Evolutionary conservation across 2,329 filamentous ascomycete genomes (phyloP).

Genomic region (Fusarium sp.): DNA sequence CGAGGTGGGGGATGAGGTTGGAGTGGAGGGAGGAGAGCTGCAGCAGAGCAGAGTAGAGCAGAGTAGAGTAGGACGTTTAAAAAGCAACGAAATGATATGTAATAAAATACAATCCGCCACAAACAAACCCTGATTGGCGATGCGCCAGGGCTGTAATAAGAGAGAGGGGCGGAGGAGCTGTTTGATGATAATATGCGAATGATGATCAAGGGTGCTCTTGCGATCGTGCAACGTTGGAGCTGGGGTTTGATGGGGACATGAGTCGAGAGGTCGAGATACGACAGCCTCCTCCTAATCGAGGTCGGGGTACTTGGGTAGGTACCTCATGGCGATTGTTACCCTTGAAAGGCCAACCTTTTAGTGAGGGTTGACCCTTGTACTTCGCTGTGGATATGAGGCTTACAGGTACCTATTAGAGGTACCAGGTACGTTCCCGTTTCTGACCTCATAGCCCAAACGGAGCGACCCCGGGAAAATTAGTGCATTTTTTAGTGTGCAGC

Average conservation of each 20-base stretch:
- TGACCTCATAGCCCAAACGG: slow-evolving; percentile 21
- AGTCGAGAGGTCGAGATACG: slow-evolving; percentile 1
- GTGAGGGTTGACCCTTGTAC: slow-evolving; percentile 15
- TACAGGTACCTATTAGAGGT: slow-evolving; percentile 10
- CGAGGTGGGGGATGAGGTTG: slow-evolving; percentile 23
- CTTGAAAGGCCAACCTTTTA: not conserved
- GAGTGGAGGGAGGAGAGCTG: not conserved
- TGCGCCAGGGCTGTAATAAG: slow-evolving; percentile 21
- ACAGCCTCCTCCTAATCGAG: too few species aligned
- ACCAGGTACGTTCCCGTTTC: slow-evolving; percentile 6
- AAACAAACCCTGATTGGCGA: slow-evolving; percentile 29
- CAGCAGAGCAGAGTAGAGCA: not conserved
- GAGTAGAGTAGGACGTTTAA: slow-evolving; percentile 4
- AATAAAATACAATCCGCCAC: slow-evolving; percentile 8
- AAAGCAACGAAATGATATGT: slow-evolving; percentile 2
- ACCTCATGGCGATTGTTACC: slow-evolving; percentile 22
- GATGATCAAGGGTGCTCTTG: slow-evolving; percentile 33
- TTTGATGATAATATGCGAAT: slow-evolving; percentile 22
- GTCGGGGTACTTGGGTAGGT: slow-evolving; percentile 34
- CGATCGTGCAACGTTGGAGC: slow-evolving; percentile 37
- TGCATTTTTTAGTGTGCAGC: slow-evolving; percentile 2
- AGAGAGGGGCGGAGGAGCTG: slow-evolving; percentile 19
- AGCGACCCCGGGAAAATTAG: slow-evolving; percentile 12
- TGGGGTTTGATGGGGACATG: slow-evolving; percentile 17
- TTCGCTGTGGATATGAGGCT: slow-evolving; percentile 1